phyloP scores from a whole-genome alignment of 2,329 filamentous ascomycete species.

The Cytospora piceicola region DNA sequence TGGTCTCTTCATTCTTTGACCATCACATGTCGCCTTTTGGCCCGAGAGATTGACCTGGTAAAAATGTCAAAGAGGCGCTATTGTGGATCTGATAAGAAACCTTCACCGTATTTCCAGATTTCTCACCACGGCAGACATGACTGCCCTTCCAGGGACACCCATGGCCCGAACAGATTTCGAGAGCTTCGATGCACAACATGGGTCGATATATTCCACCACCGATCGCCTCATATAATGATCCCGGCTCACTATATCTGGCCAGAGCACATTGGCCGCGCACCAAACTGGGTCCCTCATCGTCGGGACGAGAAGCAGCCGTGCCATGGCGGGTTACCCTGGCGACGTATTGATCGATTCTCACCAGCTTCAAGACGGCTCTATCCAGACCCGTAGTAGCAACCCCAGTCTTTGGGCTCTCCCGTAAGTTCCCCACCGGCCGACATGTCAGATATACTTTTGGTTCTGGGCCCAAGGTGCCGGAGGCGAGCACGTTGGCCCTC shows the following conservation, averaged over 20 bases:
- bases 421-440: conserved; percentile 13
- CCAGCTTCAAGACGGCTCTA: conserved; percentile 18
- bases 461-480: conserved; percentile 19
- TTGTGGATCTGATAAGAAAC: background rate
- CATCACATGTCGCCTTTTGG: background rate
- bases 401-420: conserved; percentile 7
- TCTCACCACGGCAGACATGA: background rate
- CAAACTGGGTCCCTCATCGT: conserved; percentile 3
- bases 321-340: conserved; percentile 13
- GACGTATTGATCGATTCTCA: conserved; percentile 6
- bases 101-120: background rate
- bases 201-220: too few species aligned
- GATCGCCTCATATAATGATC: too few species aligned
- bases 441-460: conserved; percentile 15
- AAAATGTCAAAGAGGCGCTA: background rate
- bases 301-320: conserved; percentile 9
- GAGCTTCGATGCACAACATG: too few species aligned
- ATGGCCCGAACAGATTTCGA: too few species aligned
- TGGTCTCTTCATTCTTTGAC: background rate
- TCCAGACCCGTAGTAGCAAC: conserved; percentile 22
- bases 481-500: conserved; percentile 15
- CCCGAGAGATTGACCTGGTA: background rate
- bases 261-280: background rate
- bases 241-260: too few species aligned
- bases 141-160: background rate